phyloP scores from a whole-genome alignment of 306 rosid species.

The Castanea crenata region DNA sequence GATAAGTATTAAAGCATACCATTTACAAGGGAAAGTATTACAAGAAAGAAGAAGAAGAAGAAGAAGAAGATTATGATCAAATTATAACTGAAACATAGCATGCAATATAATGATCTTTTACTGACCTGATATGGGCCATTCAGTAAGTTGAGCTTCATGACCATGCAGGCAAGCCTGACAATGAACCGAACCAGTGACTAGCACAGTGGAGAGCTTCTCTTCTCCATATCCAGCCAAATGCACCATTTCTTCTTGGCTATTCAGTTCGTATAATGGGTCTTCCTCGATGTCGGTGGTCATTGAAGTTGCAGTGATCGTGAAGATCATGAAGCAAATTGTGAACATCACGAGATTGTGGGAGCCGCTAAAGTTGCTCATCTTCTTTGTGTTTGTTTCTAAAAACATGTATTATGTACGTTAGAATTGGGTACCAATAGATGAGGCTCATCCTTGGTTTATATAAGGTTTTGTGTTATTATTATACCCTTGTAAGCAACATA shows the following conservation, averaged over 20 bases:
- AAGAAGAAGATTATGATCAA: not conserved
- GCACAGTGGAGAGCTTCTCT: slow-evolving; percentile 87
- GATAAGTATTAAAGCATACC: not conserved
- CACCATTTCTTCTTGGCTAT: slow-evolving; percentile 62
- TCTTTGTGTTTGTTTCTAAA: slow-evolving; percentile 15
- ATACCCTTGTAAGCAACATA: not conserved
- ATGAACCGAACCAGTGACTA: slow-evolving; percentile 71
- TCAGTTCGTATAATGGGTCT: slow-evolving; percentile 27
- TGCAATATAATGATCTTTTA: not conserved
- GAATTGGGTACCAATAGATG: not conserved
- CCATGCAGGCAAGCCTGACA: slow-evolving; percentile 48
- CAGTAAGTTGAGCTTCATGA: slow-evolving; percentile 38
- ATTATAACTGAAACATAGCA: not conserved
- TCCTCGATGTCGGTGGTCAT: slow-evolving; percentile 14
- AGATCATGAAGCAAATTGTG: slow-evolving; percentile 17
- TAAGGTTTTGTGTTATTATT: not conserved
- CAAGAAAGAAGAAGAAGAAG: not conserved
- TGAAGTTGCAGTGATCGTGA: slow-evolving; percentile 11
- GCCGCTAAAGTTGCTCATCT: slow-evolving; percentile 43
- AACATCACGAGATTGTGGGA: slow-evolving; percentile 20
- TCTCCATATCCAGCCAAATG: slow-evolving; percentile 89
- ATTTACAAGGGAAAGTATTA: not conserved
- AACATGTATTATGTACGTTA: slow-evolving; percentile 24
- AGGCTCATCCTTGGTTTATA: slow-evolving; percentile 4
- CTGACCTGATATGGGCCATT: slow-evolving; percentile 74